A percentile compares a stretch with the other conserved stretches of the same genome.
phyloP scores from a whole-genome alignment of 2,329 filamentous ascomycete species.

The Cladophialophora carrionii region DNA sequence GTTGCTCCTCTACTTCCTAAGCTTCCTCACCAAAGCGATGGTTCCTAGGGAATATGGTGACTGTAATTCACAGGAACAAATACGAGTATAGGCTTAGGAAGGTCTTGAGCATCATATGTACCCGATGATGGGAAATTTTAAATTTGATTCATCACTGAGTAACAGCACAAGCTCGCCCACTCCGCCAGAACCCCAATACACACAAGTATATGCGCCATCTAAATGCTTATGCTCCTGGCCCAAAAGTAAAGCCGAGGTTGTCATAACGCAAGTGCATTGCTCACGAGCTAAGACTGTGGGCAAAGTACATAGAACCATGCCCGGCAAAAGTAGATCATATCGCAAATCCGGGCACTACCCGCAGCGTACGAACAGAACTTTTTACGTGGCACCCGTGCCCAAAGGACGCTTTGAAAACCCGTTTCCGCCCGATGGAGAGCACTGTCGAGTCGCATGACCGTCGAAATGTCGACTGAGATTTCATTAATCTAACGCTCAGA shows the following conservation, averaged over 20 bases:
- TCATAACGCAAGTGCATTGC: not conserved
- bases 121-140: too few species aligned
- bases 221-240: not conserved
- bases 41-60: too few species aligned
- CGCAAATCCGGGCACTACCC: not conserved
- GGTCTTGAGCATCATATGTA: not conserved
- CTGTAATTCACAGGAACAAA: too few species aligned
- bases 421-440: not conserved
- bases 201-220: not conserved
- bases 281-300: not conserved
- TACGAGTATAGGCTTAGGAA: too few species aligned
- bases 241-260: not conserved
- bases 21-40: too few species aligned
- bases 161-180: not conserved
- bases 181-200: not conserved
- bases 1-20: too few species aligned
- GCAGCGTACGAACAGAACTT: not conserved
- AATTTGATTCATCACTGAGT: not conserved
- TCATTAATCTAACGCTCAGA: constrained; percentile 2
- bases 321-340: not conserved
- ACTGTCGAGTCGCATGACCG: not conserved
- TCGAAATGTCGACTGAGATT: not conserved
- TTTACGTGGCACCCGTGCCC: not conserved
- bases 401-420: not conserved
- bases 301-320: not conserved